Evolutionary conservation across 1,284 basidiomycete genomes (phyloP).

Genomic region (Leccinum pachyderme): DNA sequence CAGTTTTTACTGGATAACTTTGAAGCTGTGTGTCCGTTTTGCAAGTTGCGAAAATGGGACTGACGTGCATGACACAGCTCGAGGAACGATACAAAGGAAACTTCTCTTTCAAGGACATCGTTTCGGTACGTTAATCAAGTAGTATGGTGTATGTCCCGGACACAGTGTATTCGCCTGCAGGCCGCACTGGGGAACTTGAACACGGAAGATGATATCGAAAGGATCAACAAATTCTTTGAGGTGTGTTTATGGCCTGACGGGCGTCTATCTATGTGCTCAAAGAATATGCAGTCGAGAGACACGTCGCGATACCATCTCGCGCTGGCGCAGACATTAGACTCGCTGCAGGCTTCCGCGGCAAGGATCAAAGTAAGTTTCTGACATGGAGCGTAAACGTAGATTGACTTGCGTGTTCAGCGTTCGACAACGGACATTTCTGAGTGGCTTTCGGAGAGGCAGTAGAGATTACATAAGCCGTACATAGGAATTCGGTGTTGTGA

Average conservation of each 20-base stretch:
- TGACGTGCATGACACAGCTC: conserved; percentile 45
- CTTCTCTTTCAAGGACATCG: conserved; percentile 52
- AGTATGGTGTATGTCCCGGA: neutral
- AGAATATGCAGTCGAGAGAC: conserved; percentile 51
- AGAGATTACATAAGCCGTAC: conserved; percentile 20
- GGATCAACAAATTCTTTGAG: conserved; percentile 69
- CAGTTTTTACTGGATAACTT: conserved; percentile 61
- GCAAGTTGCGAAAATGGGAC: neutral
- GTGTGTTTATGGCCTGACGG: conserved; percentile 29
- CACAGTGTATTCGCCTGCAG: conserved; percentile 32
- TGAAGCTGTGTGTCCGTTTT: conserved; percentile 46
- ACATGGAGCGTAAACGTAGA: neutral
- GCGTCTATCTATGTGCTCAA: conserved; percentile 4
- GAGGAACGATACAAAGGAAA: conserved; percentile 72
- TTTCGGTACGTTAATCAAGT: conserved; percentile 43
- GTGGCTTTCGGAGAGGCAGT: conserved; percentile 54
- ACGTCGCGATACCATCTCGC: conserved; percentile 61
- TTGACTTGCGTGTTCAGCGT: conserved; percentile 36
- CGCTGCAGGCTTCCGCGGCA: conserved; percentile 53
- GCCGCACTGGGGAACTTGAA: conserved; percentile 62
- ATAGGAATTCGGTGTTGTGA: conserved; percentile 2
- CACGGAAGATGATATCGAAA: conserved; percentile 65
- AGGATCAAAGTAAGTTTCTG: conserved; percentile 54
- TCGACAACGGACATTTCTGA: conserved; percentile 54
- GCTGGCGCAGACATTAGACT: conserved; percentile 67